Conservation (phyloP, 805 yeast genomes). For the Wickerhamomyces chambardii region DNA sequence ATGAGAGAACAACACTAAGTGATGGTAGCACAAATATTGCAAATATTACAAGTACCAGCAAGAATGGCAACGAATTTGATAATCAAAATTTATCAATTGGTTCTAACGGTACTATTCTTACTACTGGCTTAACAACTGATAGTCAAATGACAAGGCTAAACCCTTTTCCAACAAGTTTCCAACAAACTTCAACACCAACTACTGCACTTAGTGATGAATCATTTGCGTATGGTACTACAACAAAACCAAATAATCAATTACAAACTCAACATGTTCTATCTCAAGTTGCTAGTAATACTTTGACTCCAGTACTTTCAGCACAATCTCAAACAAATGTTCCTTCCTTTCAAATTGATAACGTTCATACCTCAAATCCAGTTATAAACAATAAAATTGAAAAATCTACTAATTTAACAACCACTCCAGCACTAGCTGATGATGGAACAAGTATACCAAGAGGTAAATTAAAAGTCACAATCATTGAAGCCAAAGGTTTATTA, state of each 20-base stretch:
- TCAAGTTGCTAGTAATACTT: constrained; percentile 18
- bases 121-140: no score
- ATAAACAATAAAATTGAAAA: constrained; percentile 3
- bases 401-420: no score
- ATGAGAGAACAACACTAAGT: constrained; percentile 1
- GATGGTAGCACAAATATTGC: no score
- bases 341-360: constrained; percentile 2
- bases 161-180: constrained; percentile 25
- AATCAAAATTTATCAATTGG: no score
- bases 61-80: no score
- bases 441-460: constrained; percentile 60
- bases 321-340: no score
- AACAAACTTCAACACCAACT: constrained; percentile 52
- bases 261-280: constrained; percentile 25
- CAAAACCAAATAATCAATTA: constrained; percentile 25
- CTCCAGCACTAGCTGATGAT: constrained; percentile 19
- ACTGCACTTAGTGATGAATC: constrained; percentile 57
- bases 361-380: constrained; percentile 3
- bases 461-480: constrained; percentile 68
- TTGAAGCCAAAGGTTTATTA: constrained; percentile 67
- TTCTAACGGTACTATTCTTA: no score
- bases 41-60: no score
- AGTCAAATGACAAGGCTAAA: constrained; percentile 1
- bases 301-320: no score
- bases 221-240: constrained; percentile 63